phyloP scores from a whole-genome alignment of 306 rosid species.

The Neltuma alba region DNA sequence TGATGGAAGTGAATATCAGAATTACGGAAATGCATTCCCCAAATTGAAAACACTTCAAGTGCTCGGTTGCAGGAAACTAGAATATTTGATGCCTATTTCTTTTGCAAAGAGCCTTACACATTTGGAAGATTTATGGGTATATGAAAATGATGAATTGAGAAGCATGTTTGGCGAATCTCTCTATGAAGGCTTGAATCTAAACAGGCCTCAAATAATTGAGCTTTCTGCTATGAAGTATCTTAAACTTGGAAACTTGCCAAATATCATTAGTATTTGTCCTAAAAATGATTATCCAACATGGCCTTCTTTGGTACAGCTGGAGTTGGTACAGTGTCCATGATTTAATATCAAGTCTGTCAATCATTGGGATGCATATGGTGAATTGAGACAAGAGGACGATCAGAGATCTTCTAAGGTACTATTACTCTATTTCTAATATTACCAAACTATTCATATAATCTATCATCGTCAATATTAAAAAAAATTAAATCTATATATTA shows the following conservation, averaged over 20 bases:
- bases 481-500: too few species aligned
- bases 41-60: background rate
- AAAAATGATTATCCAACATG: background rate
- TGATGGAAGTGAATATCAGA: background rate
- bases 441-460: too few species aligned
- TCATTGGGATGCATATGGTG: background rate
- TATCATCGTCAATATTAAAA: too few species aligned
- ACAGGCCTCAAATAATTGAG: background rate
- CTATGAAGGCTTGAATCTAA: background rate
- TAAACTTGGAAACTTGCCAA: rapidly evolving
- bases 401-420: background rate
- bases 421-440: too few species aligned
- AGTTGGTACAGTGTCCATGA: background rate
- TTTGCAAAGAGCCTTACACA: background rate
- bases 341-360: background rate
- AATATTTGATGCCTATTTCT: background rate
- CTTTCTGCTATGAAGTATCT: background rate
- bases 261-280: background rate
- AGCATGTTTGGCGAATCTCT: background rate
- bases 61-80: background rate
- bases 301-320: background rate
- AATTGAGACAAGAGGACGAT: background rate
- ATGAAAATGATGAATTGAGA: background rate
- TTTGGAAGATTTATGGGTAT: background rate
- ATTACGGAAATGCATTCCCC: slow-evolving; percentile 5